These are phyloP conservation scores for Trichaptum fuscoviolaceum DNA, from an alignment of 768 basidiomycete genomes.

Conservation along the genomic window DNA sequence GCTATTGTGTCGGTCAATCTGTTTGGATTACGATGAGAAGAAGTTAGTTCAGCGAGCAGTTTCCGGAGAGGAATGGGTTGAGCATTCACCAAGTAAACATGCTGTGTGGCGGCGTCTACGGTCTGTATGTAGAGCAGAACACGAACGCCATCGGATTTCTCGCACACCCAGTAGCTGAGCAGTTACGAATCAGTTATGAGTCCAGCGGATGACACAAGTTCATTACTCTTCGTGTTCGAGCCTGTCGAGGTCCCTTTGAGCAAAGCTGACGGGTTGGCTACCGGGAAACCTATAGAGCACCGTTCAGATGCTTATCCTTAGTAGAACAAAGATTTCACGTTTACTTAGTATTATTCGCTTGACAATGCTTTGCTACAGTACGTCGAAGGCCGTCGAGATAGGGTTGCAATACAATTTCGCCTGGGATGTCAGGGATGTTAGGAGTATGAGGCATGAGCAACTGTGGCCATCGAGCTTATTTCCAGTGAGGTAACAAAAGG, in stretches of 20 bases:
- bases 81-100: constrained; percentile 69
- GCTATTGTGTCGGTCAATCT: constrained; percentile 94
- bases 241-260: constrained; percentile 57
- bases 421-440: constrained; percentile 69
- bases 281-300: constrained; percentile 78
- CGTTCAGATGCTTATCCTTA: neutral
- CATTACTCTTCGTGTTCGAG: constrained; percentile 81
- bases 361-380: constrained; percentile 61
- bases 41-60: neutral
- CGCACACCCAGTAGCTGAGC: constrained; percentile 95
- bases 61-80: neutral
- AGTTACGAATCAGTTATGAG: neutral
- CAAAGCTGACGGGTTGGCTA: constrained; percentile 93
- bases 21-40: constrained; percentile 6
- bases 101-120: constrained; percentile 39
- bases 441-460: constrained; percentile 31
- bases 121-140: constrained; percentile 79
- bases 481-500: neutral
- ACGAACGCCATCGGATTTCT: constrained; percentile 95
- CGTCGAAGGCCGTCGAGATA: constrained; percentile 62
- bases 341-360: constrained; percentile 11
- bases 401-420: constrained; percentile 45
- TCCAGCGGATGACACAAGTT: constrained; percentile 10
- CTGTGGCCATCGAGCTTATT: constrained; percentile 13
- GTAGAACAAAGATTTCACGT: constrained; percentile 2